Evolutionary conservation across 345 rosid species (phyloP).

Genomic region (Aurinia saxatilis): DNA sequence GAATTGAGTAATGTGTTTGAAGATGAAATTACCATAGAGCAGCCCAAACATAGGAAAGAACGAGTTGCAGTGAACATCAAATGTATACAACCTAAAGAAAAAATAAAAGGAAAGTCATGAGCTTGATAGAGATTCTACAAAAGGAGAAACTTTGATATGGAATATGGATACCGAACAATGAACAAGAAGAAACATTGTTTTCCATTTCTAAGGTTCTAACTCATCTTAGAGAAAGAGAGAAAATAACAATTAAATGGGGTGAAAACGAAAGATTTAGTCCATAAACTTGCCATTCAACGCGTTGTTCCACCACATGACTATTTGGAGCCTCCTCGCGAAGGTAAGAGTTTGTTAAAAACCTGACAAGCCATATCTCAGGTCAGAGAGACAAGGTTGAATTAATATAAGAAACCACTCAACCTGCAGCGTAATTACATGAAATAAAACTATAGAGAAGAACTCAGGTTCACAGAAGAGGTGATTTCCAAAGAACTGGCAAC

Average conservation of each 20-base stretch:
- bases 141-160: neutral
- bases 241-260: neutral
- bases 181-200: neutral
- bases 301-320: conserved; percentile 97
- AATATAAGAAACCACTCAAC: neutral
- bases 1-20: conserved; percentile 5
- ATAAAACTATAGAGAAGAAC: neutral
- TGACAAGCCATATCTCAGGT: conserved; percentile 29
- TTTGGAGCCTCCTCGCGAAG: conserved; percentile 97
- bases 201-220: neutral
- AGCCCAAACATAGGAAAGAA: conserved; percentile 96
- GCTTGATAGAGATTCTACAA: neutral
- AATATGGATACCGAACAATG: neutral
- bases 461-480: neutral
- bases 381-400: conserved; percentile 4
- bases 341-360: conserved; percentile 90
- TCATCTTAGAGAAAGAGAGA: neutral
- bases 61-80: conserved; percentile 99
- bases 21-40: conserved; percentile 64
- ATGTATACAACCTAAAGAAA: conserved; percentile 78
- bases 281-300: conserved; percentile 88
- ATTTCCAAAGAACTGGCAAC: conserved; percentile 4
- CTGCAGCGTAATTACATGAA: neutral
- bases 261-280: conserved; percentile 13
- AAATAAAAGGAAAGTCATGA: conserved; percentile 3